These are phyloP conservation scores for Tetrapisispora arboricola DNA, from an alignment of 805 yeast species.

Conservation along the genomic window DNA sequence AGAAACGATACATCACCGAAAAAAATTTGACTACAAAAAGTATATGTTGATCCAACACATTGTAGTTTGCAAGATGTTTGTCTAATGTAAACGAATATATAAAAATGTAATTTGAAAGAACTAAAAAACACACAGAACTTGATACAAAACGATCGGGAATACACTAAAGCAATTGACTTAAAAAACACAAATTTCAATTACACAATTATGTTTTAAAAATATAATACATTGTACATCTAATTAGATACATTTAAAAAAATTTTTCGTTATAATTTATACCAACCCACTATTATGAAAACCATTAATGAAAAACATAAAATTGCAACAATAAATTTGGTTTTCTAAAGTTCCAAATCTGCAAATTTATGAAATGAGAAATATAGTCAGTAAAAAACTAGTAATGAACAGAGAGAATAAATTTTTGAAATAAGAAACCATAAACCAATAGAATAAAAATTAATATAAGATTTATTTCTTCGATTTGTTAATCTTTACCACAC, in stretches of 20 bases:
- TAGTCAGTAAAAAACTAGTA: neutral
- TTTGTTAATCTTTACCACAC: constrained; percentile 18
- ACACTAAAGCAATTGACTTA: neutral
- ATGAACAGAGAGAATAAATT: neutral
- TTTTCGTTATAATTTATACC: neutral
- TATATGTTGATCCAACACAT: too few species aligned
- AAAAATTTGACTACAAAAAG: too few species aligned
- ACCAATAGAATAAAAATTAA: constrained; percentile 1
- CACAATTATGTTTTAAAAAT: neutral
- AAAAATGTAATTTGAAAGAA: too few species aligned
- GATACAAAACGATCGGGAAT: too few species aligned
- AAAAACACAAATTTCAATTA: neutral
- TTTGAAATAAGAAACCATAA: neutral
- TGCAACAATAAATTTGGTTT: neutral
- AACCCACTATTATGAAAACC: neutral
- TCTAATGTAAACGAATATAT: too few species aligned
- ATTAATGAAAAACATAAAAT: neutral
- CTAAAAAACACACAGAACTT: too few species aligned
- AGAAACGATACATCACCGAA: neutral
- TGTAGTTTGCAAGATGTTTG: too few species aligned
- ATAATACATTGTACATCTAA: constrained; percentile 2
- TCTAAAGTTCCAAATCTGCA: too few species aligned
- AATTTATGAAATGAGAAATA: too few species aligned
- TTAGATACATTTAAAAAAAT: neutral
- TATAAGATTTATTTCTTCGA: neutral